A percentile compares a stretch with the other conserved stretches of the same genome.
Evolutionary conservation across 805 yeast genomes (phyloP).

Genomic region (Lipomyces yamadae): DNA sequence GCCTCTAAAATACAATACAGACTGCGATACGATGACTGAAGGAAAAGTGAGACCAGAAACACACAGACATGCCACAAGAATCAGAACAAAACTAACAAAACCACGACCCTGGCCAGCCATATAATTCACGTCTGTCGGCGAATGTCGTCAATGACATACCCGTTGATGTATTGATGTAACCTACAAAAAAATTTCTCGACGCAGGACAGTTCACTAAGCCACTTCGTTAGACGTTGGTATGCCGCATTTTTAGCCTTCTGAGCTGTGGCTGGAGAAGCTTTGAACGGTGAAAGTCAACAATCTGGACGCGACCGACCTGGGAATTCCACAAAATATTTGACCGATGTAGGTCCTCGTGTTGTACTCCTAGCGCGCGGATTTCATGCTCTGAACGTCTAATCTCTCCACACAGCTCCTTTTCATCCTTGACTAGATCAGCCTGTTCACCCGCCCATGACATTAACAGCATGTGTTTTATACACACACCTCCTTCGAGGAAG

Average conservation of each 20-base stretch:
- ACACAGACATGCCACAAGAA: too few species aligned
- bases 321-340: slow-evolving; percentile 8
- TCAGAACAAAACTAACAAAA: too few species aligned
- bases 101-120: too few species aligned
- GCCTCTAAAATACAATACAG: too few species aligned
- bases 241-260: neutral
- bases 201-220: too few species aligned
- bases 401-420: neutral
- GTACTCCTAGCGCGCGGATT: neutral
- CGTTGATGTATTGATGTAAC: too few species aligned
- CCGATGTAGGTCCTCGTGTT: slow-evolving; percentile 2
- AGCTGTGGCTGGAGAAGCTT: neutral
- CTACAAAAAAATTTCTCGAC: too few species aligned
- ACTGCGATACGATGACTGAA: too few species aligned
- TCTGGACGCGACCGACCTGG: slow-evolving; percentile 4
- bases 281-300: slow-evolving; percentile 7
- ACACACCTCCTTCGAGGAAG: neutral
- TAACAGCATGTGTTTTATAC: slow-evolving; percentile 5
- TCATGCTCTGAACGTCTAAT: neutral
- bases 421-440: neutral
- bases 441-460: slow-evolving; percentile 9
- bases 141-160: too few species aligned
- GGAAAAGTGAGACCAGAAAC: too few species aligned
- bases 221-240: too few species aligned
- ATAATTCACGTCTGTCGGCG: too few species aligned